These are phyloP conservation scores for Candida ascalaphidarum DNA, from an alignment of 805 yeast species.

Conservation along the genomic window DNA sequence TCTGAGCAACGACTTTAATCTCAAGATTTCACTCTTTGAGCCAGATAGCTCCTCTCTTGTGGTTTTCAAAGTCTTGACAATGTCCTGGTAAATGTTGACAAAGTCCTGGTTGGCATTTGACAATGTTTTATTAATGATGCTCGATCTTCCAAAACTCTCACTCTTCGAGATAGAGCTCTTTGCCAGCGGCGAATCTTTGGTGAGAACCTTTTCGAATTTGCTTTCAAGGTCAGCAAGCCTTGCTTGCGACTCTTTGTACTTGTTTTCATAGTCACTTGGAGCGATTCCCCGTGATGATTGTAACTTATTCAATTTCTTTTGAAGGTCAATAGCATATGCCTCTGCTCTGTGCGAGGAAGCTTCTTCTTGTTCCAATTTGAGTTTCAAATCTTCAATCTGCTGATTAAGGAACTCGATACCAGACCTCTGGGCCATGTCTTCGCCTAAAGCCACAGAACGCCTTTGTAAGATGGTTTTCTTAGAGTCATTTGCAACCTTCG, in stretches of 20 bases:
- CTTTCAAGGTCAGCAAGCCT: constrained; percentile 25
- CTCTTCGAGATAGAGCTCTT: constrained; percentile 15
- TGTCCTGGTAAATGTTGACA: constrained; percentile 42
- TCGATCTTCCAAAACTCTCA: constrained; percentile 23
- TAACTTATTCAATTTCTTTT: constrained; percentile 31
- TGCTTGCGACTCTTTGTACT: constrained; percentile 24
- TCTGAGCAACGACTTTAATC: constrained; percentile 32
- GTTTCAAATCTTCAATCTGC: constrained; percentile 42
- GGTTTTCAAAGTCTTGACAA: constrained; percentile 33
- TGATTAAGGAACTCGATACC: constrained; percentile 11
- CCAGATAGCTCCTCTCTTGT: constrained; percentile 35
- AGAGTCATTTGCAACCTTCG: constrained; percentile 23
- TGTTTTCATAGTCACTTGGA: constrained; percentile 25
- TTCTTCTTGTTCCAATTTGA: constrained; percentile 43
- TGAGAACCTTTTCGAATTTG: constrained; percentile 15
- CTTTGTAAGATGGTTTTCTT: constrained; percentile 11
- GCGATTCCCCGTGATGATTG: constrained; percentile 33
- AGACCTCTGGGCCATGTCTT: constrained; percentile 11
- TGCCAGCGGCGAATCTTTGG: constrained; percentile 2
- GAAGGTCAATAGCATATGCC: constrained; percentile 35
- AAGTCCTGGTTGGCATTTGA: constrained; percentile 32
- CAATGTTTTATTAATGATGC: constrained; percentile 13
- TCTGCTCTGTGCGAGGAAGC: constrained; percentile 45
- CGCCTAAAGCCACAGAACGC: constrained; percentile 27
- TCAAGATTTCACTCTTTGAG: constrained; percentile 32